phyloP scores from a whole-genome alignment of 192 early-diverging fungal genomes.

The Podila minutissima region DNA sequence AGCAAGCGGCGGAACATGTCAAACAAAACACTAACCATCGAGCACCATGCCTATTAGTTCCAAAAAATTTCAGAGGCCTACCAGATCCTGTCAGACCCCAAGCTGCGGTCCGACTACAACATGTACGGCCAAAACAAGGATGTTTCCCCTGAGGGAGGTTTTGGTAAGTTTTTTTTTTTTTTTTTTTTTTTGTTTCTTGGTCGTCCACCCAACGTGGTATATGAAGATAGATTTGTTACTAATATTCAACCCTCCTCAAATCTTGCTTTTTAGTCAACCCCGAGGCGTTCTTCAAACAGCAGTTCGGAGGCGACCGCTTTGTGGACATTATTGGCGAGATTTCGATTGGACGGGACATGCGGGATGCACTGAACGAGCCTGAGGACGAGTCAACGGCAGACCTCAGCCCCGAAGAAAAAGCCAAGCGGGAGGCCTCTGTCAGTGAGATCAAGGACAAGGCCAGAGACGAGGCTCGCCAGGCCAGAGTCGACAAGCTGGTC shows the following conservation, averaged over 20 bases:
- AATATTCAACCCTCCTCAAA: neutral
- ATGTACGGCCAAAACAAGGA: slow-evolving; percentile 63
- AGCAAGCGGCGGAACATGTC: no score
- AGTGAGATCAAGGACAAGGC: slow-evolving; percentile 67
- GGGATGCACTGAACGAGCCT: slow-evolving; percentile 77
- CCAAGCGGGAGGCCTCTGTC: slow-evolving; percentile 65
- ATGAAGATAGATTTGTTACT: neutral
- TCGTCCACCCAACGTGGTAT: neutral
- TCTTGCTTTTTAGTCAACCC: slow-evolving; percentile 76
- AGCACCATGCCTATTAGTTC: slow-evolving; percentile 61
- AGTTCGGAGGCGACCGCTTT: slow-evolving; percentile 98
- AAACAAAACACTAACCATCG: no score
- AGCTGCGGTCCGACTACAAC: slow-evolving; percentile 89
- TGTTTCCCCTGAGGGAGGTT: slow-evolving; percentile 72
- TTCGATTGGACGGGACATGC: slow-evolving; percentile 93
- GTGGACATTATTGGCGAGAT: slow-evolving; percentile 98
- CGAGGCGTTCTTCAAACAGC: slow-evolving; percentile 93
- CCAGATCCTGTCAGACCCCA: slow-evolving; percentile 93
- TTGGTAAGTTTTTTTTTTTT: slow-evolving; percentile 53
- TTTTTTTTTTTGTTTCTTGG: neutral
- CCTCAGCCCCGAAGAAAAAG: slow-evolving; percentile 63
- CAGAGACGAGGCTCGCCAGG: slow-evolving; percentile 60
- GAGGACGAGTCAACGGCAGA: slow-evolving; percentile 59
- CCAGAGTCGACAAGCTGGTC: slow-evolving; percentile 77
- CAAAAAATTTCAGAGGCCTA: slow-evolving; percentile 98